These are phyloP conservation scores for Botrytis sinoallii DNA, from an alignment of 2,329 filamentous ascomycete species.

Conservation along the genomic window DNA sequence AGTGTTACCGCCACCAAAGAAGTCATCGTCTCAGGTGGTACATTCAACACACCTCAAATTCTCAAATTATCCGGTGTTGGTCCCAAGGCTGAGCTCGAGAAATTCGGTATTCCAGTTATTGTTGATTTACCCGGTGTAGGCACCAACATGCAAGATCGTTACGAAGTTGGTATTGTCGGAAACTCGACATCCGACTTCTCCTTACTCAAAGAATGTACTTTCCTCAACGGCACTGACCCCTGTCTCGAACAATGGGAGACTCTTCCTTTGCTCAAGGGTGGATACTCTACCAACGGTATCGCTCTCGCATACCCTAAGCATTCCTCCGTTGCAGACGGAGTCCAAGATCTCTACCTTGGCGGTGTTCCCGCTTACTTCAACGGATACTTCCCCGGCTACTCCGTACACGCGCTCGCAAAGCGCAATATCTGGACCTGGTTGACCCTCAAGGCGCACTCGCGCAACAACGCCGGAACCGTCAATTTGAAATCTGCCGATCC, in stretches of 20 bases:
- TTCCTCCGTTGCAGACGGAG: slow-evolving; percentile 9
- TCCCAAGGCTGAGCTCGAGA: slow-evolving; percentile 39
- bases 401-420: slow-evolving; percentile 41
- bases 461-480: slow-evolving; percentile 60
- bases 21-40: slow-evolving; percentile 48
- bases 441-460: slow-evolving; percentile 54
- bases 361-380: slow-evolving; percentile 24
- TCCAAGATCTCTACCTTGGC: slow-evolving; percentile 23
- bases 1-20: slow-evolving; percentile 34
- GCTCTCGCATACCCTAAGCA: slow-evolving; percentile 28
- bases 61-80: slow-evolving; percentile 47
- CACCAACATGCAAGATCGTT: slow-evolving; percentile 53
- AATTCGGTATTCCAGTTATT: slow-evolving; percentile 48
- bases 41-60: slow-evolving; percentile 46
- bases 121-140: slow-evolving; percentile 61
- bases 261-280: slow-evolving; percentile 17
- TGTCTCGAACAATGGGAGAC: slow-evolving; percentile 37
- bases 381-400: slow-evolving; percentile 41
- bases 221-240: slow-evolving; percentile 39
- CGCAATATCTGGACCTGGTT: slow-evolving; percentile 23
- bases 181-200: slow-evolving; percentile 42
- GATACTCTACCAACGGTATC: slow-evolving; percentile 50
- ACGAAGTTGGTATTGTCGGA: slow-evolving; percentile 46
- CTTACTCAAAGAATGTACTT: slow-evolving; percentile 39
- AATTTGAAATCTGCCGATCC: slow-evolving; percentile 59